Evolutionary conservation across 2,329 filamentous ascomycete genomes (phyloP), one percentile per base, ranked within the genome.

Genomic region (Pseudogymnoascus sp.): DNA sequence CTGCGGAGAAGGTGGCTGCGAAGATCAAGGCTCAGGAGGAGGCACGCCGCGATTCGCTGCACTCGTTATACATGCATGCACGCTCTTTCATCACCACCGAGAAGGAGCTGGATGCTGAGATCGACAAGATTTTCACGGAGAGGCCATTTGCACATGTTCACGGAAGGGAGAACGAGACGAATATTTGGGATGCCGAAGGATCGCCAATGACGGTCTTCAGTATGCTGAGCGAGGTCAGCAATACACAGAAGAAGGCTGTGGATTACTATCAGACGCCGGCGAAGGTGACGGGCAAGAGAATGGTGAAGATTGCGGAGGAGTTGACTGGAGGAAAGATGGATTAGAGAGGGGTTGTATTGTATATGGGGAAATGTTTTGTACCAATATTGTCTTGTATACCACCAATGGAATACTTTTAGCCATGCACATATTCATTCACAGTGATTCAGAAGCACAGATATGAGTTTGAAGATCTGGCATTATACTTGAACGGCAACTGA

Each of bases 21-120:
- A 74, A 81, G 43, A 74, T 79, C 33, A 76, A 75, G 8, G 74
- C 78, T 61, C 86, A 86, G 72, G 79, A 80, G 45, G 81, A 86
- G 63, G 80, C 81, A 61, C 84, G 89, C 60, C 81, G 84, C 65
- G 85, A 93, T 67, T 83, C 88, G 14, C 77, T 99, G 31, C 91
- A 96, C 76, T 87, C 90, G 63, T 83, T 99, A 11, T 99, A 99
- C 77, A 89, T 95, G 78, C 89, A 92, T 69, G 92, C 95, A 4
- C 84, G 89, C 25, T 80, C 85, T 40, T 99, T 97, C 77, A 97
- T 99, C 72, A 87, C 91, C 16, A 87, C 83, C 23, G 92, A 96
- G 73, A 78, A 82, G 60, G 88, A 96, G 73, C 83, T 99, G 35
- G 83, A 89, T 68, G 79, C 80, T 14, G 83, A 86, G 67, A 87